These are phyloP conservation scores for Yamadazyma sp. DNA, from an alignment of 805 yeast genomes.

Conservation along the genomic window DNA sequence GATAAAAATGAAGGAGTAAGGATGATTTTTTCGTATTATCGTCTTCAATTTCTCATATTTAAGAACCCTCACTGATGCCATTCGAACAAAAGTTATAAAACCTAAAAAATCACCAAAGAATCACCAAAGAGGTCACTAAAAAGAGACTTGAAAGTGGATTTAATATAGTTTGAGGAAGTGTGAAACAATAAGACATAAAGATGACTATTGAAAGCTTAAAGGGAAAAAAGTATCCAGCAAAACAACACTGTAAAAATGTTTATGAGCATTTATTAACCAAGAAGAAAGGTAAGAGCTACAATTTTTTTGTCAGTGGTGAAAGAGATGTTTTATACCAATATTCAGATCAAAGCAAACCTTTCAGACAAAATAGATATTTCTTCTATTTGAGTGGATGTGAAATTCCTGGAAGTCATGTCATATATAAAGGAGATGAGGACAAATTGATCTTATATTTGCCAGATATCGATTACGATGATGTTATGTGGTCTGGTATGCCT, in stretches of 20 bases:
- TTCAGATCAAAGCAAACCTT: constrained; percentile 73
- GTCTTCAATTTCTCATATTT: too few relatives aligned
- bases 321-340: constrained; percentile 59
- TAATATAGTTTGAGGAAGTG: too few relatives aligned
- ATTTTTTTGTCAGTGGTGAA: constrained; percentile 63
- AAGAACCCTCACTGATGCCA: too few relatives aligned
- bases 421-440: constrained; percentile 53
- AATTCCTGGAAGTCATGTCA: constrained; percentile 70
- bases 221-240: constrained; percentile 75
- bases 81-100: too few relatives aligned
- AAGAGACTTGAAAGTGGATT: too few relatives aligned
- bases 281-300: constrained; percentile 19
- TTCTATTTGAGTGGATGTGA: constrained; percentile 82
- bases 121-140: too few relatives aligned
- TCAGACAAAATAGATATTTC: constrained; percentile 90
- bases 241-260: constrained; percentile 63
- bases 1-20: too few relatives aligned
- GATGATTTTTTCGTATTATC: too few relatives aligned
- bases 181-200: too few relatives aligned
- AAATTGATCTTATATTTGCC: constrained; percentile 76
- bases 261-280: constrained; percentile 32
- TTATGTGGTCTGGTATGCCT: constrained; percentile 97
- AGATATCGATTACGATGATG: constrained; percentile 78
- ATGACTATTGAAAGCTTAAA: constrained; percentile 7
- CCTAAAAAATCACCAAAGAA: too few relatives aligned